phyloP scores from a whole-genome alignment of 768 basidiomycete species.

The Rhizopogon vesiculosus region DNA sequence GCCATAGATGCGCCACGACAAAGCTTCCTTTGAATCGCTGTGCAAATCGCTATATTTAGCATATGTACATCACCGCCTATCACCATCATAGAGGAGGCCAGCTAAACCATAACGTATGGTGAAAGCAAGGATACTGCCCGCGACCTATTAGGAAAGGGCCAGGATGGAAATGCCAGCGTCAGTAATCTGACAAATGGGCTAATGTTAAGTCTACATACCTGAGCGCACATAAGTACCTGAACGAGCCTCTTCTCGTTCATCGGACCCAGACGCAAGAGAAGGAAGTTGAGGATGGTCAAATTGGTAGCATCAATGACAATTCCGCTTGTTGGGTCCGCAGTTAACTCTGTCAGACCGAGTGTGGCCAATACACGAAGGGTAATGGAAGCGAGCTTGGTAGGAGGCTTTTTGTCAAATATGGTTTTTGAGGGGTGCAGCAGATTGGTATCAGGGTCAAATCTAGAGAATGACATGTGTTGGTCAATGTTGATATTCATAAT shows the following conservation, averaged over 20 bases:
- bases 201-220: conserved; percentile 41
- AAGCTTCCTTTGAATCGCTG: no score
- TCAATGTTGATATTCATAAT: neutral
- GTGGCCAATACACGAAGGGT: conserved; percentile 55
- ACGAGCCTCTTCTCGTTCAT: conserved; percentile 84
- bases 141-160: conserved; percentile 37
- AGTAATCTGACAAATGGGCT: neutral
- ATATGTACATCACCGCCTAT: conserved; percentile 53
- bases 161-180: conserved; percentile 4
- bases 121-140: conserved; percentile 81
- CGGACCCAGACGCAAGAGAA: conserved; percentile 76
- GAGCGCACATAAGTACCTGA: conserved; percentile 64
- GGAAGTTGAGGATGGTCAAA: conserved; percentile 85
- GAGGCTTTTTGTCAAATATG: conserved; percentile 47
- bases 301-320: conserved; percentile 74
- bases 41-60: neutral
- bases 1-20: neutral
- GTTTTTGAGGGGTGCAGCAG: conserved; percentile 75
- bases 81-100: conserved; percentile 86
- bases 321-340: conserved; percentile 47
- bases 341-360: conserved; percentile 66
- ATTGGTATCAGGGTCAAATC: conserved; percentile 72
- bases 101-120: conserved; percentile 87
- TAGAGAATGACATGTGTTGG: conserved; percentile 23
- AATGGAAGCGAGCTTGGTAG: conserved; percentile 47